Conservation (phyloP, 2,329 filamentous ascomycete genomes). For the Pseudogymnoascus sp. region DNA sequence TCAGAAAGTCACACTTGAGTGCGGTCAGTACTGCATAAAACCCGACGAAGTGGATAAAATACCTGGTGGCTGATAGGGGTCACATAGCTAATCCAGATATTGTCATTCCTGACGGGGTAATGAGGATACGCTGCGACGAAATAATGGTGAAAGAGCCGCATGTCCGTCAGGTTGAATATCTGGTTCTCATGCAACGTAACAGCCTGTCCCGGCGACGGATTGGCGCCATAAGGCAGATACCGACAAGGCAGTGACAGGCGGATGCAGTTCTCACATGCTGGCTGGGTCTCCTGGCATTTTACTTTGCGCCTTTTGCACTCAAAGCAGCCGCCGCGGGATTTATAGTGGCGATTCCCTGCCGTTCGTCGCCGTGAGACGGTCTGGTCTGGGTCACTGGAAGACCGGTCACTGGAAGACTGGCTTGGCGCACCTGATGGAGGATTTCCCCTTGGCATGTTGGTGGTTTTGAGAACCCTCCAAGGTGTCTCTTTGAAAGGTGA, state of each 20-base stretch:
- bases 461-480: background rate
- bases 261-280: conserved; percentile 6
- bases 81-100: conserved; percentile 59
- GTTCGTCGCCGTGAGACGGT: background rate
- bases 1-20: conserved; percentile 15
- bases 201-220: background rate
- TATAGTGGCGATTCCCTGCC: conserved; percentile 1
- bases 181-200: background rate
- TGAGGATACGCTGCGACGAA: conserved; percentile 53
- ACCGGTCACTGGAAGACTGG: background rate
- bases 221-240: background rate
- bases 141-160: conserved; percentile 64
- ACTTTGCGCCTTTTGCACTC: conserved; percentile 4
- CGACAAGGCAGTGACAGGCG: background rate
- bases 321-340: conserved; percentile 8
- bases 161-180: conserved; percentile 53
- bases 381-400: background rate
- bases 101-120: conserved; percentile 56
- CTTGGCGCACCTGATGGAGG: background rate
- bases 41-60: conserved; percentile 21
- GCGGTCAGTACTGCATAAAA: background rate
- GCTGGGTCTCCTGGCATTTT: conserved; percentile 5
- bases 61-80: conserved; percentile 60
- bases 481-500: background rate
- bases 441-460: background rate